phyloP scores from a whole-genome alignment of 176 grass and related monocot genomes.

The Hordeum marinum region DNA sequence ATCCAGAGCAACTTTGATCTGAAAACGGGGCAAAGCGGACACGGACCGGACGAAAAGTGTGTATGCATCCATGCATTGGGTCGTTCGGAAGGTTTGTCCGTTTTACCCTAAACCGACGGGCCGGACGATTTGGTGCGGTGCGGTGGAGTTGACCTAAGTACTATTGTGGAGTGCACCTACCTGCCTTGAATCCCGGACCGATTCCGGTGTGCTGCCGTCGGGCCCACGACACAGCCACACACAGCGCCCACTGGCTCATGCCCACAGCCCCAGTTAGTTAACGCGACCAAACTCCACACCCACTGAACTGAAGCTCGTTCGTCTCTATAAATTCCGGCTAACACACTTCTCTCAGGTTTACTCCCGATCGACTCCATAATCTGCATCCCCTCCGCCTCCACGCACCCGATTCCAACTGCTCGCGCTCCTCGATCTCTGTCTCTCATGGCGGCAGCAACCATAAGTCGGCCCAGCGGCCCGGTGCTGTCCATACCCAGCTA shows the following conservation, averaged over 20 bases:
- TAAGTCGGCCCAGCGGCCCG: slow-evolving; percentile 29
- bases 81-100: no score
- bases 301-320: not conserved
- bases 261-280: not conserved
- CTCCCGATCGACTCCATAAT: not conserved
- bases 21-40: no score
- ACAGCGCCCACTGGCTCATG: not conserved
- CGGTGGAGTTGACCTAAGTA: no score
- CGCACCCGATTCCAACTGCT: not conserved
- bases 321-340: not conserved
- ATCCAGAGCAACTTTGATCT: no score
- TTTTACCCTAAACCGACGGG: no score
- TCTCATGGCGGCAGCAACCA: slow-evolving; percentile 30
- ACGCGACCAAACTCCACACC: not conserved
- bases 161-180: not conserved
- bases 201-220: not conserved
- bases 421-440: not conserved
- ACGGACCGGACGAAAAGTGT: no score
- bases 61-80: no score
- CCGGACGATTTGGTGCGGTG: no score
- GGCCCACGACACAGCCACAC: not conserved
- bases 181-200: not conserved
- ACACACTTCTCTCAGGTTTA: not conserved
- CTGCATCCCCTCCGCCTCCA: not conserved
- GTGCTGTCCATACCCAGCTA: slow-evolving; percentile 24